phyloP scores from a whole-genome alignment of 805 yeast species.

The Hanseniaspora vineae region DNA sequence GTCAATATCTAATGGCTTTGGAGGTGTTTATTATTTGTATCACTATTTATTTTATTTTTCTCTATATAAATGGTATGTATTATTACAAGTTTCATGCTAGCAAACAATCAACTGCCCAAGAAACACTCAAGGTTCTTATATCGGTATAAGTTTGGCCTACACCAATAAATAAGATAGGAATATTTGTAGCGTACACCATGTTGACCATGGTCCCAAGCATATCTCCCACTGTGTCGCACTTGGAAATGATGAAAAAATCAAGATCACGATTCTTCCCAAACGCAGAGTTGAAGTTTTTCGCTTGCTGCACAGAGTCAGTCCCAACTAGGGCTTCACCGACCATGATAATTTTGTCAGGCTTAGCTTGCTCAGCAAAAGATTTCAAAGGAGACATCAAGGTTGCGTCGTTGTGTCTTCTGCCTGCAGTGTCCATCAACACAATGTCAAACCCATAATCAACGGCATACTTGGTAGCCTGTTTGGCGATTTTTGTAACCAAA shows the following conservation, averaged over 20 bases:
- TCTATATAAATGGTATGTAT: background rate
- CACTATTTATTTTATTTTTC: background rate
- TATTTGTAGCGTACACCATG: constrained; percentile 92
- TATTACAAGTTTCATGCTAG: constrained; percentile 34
- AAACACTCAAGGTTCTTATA: constrained; percentile 76
- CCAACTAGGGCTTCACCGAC: constrained; percentile 98
- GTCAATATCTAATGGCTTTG: constrained; percentile 24
- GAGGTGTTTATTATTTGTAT: background rate
- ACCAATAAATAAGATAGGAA: constrained; percentile 91
- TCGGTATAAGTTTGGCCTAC: constrained; percentile 97
- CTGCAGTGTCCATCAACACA: constrained; percentile 92
- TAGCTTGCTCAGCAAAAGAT: constrained; percentile 88
- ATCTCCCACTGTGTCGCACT: constrained; percentile 96
- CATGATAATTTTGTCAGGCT: constrained; percentile 94
- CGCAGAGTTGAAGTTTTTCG: constrained; percentile 82
- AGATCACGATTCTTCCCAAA: constrained; percentile 72
- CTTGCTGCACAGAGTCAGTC: constrained; percentile 93
- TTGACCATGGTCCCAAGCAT: constrained; percentile 94
- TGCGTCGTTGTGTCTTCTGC: constrained; percentile 91
- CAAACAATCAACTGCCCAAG: constrained; percentile 80
- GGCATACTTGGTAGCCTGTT: constrained; percentile 77
- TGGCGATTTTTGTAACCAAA: constrained; percentile 83
- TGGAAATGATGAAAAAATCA: constrained; percentile 85
- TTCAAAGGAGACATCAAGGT: constrained; percentile 91
- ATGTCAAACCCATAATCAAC: constrained; percentile 60